Evolutionary conservation across 257 asterid species (phyloP).

Genomic region (Lycium ferocissimum): DNA sequence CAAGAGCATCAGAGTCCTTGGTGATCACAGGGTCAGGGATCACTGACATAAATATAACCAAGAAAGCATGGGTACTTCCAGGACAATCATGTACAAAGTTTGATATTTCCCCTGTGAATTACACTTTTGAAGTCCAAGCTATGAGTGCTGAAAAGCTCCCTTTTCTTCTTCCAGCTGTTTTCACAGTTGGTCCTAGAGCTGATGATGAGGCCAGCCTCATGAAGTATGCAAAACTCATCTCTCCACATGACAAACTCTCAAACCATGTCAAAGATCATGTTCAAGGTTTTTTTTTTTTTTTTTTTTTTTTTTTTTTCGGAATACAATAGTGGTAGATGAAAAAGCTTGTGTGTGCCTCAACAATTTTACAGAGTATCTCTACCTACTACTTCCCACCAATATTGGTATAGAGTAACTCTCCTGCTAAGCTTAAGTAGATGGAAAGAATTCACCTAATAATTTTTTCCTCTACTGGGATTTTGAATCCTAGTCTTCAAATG

Average conservation of each 20-base stretch:
- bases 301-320: neutral
- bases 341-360: too few species aligned
- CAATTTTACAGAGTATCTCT: too few species aligned
- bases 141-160: constrained; percentile 84
- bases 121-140: constrained; percentile 82
- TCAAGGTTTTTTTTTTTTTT: constrained; percentile 41
- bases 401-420: neutral
- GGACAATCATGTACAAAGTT: constrained; percentile 55
- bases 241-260: constrained; percentile 67
- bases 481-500: too few species aligned
- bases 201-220: constrained; percentile 53
- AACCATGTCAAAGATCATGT: constrained; percentile 64
- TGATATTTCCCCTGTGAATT: constrained; percentile 70
- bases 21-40: constrained; percentile 68
- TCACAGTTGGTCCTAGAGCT: constrained; percentile 67
- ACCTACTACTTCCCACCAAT: neutral
- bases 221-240: constrained; percentile 67
- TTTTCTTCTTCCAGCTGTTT: constrained; percentile 72
- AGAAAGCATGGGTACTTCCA: constrained; percentile 67
- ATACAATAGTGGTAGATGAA: too few species aligned
- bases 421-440: neutral
- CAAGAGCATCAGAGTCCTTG: constrained; percentile 71
- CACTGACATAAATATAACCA: constrained; percentile 49
- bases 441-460: neutral
- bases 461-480: neutral